Evolutionary conservation across 805 yeast species (phyloP), one percentile per base, ranked within the genome.

Genomic region (Yamadazyma nakazawae): DNA sequence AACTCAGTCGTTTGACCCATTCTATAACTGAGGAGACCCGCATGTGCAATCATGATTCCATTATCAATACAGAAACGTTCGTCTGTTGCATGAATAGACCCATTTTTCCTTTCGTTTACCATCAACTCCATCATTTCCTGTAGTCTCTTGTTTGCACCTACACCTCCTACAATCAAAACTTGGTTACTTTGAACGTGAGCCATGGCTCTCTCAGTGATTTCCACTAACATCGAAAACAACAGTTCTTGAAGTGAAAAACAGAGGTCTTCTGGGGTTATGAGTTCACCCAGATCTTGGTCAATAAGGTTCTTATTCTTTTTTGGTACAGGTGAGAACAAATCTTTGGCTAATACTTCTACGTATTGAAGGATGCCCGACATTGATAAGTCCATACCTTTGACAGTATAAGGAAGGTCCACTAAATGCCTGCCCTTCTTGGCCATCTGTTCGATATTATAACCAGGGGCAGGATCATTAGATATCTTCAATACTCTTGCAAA

Each of bases 31-130:
- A 94, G 64, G 40, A 94, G 69, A 0, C 99, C 99, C 0, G 99
- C 98, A 59, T 94, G 99, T 0, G 99, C 99, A 58, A 94, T 94
- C 99, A 94, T 94, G 34, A 92, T 94, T 10, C 99, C 99, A 60
- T 94, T 94, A 62, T 94, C 99, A 37, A 94, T 94, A 67, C 99
- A 94, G 62, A 94, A 92, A 48, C 98, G 69, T 61, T 94, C 98
- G 64, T 94, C 99, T 0, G 99, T 94, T 2, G 99, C 97, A 62
- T 76, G 89, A 3, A 94, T 84, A n/a, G 80, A 75, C 0, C 98
- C 98, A 54, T 83, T 82, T 48, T 65, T 68, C 53, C 99, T 74
- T 58, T 91, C 98, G 38, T 76, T 64, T 17, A 92, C 96, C 99
- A 94, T 94, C 39, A 78, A 67, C n/a, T 78, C 87, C 99, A 94